Evolutionary conservation across 2,329 filamentous ascomycete genomes (phyloP).

Genomic region (Aspergillus floridensis): DNA sequence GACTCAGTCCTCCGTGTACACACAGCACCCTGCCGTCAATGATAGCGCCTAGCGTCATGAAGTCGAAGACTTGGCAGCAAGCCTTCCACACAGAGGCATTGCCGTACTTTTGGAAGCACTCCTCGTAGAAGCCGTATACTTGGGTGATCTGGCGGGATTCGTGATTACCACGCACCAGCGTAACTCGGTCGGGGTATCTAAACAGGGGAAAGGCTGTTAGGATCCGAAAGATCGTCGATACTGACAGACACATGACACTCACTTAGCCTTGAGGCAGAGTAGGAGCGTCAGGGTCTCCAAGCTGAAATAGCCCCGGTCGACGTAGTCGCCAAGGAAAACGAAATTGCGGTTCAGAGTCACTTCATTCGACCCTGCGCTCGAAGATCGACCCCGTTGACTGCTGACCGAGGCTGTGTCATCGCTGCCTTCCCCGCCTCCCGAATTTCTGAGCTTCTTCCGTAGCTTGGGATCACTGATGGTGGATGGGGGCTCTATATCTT

Average conservation of each 20-base stretch:
- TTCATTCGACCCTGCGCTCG: constrained; percentile 29
- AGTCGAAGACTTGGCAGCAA: constrained; percentile 76
- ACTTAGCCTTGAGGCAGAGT: constrained; percentile 68
- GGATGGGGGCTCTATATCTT: constrained; percentile 86
- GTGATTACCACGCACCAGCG: constrained; percentile 71
- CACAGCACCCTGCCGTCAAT: constrained; percentile 73
- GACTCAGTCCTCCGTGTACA: constrained; percentile 69
- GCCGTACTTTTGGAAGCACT: constrained; percentile 73
- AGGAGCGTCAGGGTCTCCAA: constrained; percentile 70
- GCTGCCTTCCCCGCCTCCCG: constrained; percentile 30
- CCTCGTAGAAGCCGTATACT: constrained; percentile 76
- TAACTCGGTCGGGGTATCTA: constrained; percentile 70
- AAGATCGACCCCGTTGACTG: constrained; percentile 26
- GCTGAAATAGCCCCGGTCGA: constrained; percentile 72
- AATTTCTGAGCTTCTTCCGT: constrained; percentile 74
- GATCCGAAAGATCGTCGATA: neutral
- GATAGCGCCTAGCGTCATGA: constrained; percentile 69
- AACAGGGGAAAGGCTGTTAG: neutral
- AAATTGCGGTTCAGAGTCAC: constrained; percentile 63
- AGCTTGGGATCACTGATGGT: constrained; percentile 85
- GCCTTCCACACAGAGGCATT: constrained; percentile 78
- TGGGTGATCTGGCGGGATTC: constrained; percentile 76
- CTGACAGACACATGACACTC: neutral
- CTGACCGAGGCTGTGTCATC: constrained; percentile 23
- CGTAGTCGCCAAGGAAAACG: constrained; percentile 70